Evolutionary conservation across 352 stramenopile species (phyloP).

Genomic region (Elongisporangium anandrum): DNA sequence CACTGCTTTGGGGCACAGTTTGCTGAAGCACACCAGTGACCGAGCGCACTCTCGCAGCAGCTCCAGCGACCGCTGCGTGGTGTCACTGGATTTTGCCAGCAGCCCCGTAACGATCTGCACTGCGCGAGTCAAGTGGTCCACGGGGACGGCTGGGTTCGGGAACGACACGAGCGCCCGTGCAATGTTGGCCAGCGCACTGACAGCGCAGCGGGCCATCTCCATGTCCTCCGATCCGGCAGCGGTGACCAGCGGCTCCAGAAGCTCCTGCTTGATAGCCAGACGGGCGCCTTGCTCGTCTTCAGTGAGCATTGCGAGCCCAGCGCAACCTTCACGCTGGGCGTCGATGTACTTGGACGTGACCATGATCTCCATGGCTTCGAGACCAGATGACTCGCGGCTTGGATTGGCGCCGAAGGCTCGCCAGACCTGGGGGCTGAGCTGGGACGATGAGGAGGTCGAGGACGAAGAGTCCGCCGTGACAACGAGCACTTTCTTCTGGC

Average conservation of each 20-base stretch:
- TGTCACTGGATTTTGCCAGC: conserved; percentile 41
- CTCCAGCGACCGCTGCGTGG: conserved; percentile 70
- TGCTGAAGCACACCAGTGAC: conserved; percentile 45
- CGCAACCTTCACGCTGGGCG: conserved; percentile 70
- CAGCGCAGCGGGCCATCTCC: conserved; percentile 63
- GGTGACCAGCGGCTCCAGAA: conserved; percentile 49
- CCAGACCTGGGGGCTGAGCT: conserved; percentile 55
- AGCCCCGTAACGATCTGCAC: conserved; percentile 36
- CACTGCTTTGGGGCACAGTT: conserved; percentile 35
- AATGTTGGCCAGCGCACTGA: conserved; percentile 68
- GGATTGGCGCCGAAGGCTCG: conserved; percentile 29
- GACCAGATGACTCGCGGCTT: conserved; percentile 48
- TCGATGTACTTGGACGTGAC: conserved; percentile 68
- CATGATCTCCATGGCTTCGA: conserved; percentile 86
- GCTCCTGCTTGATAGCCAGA: conserved; percentile 46
- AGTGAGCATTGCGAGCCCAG: conserved; percentile 64
- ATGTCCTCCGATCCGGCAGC: conserved; percentile 44
- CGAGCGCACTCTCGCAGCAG: conserved; percentile 68
- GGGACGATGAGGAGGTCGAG: background rate
- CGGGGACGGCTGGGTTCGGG: conserved; percentile 27
- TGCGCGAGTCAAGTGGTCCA: conserved; percentile 48
- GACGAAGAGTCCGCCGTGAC: conserved; percentile 3
- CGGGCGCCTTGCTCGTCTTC: conserved; percentile 57
- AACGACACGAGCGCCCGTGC: conserved; percentile 48
- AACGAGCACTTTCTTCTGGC: conserved; percentile 49